These are phyloP conservation scores for Candida albicans DNA, from an alignment of 1,139 yeast species.

Conservation along the genomic window DNA sequence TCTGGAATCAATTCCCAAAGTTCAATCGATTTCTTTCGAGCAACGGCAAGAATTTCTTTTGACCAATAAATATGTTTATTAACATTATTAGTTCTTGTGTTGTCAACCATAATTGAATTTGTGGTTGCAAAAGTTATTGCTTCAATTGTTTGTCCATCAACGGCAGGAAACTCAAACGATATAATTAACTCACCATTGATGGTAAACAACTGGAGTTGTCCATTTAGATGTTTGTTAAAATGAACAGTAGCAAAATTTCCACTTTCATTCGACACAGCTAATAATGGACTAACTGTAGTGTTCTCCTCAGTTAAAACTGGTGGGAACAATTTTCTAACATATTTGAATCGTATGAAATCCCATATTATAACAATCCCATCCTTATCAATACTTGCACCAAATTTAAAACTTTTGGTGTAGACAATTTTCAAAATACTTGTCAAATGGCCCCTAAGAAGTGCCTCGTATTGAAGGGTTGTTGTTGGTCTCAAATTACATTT, in stretches of 20 bases:
- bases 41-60: slow-evolving; percentile 33
- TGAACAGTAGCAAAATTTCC: slow-evolving; percentile 51
- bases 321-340: slow-evolving; percentile 43
- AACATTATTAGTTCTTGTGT: slow-evolving; percentile 22
- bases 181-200: slow-evolving; percentile 54
- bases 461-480: slow-evolving; percentile 40
- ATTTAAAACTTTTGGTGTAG: slow-evolving; percentile 50
- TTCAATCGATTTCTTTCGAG: slow-evolving; percentile 22
- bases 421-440: slow-evolving; percentile 40
- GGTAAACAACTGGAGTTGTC: slow-evolving; percentile 40
- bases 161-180: slow-evolving; percentile 18
- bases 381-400: slow-evolving; percentile 51
- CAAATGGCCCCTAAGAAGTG: slow-evolving; percentile 56
- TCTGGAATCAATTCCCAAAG: slow-evolving; percentile 28
- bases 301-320: slow-evolving; percentile 13
- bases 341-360: slow-evolving; percentile 55
- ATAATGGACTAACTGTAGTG: slow-evolving; percentile 20
- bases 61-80: slow-evolving; percentile 41
- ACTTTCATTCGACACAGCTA: slow-evolving; percentile 53
- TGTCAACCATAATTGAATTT: slow-evolving; percentile 29
- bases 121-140: slow-evolving; percentile 35
- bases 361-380: slow-evolving; percentile 54
- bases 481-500: slow-evolving; percentile 30
- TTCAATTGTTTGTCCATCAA: slow-evolving; percentile 15
- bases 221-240: slow-evolving; percentile 14